A percentile compares a stretch with the other conserved stretches of the same genome.
Conservation (phyloP, 495 filamentous ascomycete genomes). For the Rhypophila decipiens region DNA sequence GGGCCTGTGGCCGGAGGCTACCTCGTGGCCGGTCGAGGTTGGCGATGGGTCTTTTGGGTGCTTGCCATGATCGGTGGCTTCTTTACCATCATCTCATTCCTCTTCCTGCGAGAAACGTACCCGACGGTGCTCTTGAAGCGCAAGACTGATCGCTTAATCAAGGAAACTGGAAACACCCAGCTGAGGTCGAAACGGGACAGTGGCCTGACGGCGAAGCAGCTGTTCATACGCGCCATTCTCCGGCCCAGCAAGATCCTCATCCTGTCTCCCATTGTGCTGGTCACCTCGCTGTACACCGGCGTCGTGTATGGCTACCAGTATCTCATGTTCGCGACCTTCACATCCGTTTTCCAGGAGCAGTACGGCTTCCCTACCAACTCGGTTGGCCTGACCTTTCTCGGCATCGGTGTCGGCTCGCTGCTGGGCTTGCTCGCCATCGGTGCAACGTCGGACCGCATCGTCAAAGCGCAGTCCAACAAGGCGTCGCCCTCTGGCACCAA, state of each 20-base stretch:
- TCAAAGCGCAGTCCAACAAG: no score
- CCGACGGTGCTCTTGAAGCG: constrained; percentile 50
- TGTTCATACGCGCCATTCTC: constrained; percentile 34
- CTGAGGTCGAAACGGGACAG: constrained; percentile 46
- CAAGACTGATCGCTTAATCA: constrained; percentile 43
- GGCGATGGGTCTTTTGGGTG: constrained; percentile 65
- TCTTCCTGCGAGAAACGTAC: constrained; percentile 59
- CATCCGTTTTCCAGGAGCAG: constrained; percentile 44
- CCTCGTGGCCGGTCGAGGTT: constrained; percentile 42
- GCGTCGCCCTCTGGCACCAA: no score
- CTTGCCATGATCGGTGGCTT: constrained; percentile 29
- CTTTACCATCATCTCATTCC: constrained; percentile 25
- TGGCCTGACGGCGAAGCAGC: constrained; percentile 34
- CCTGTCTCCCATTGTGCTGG: constrained; percentile 54
- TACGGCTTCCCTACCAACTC: constrained; percentile 39
- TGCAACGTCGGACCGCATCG: constrained; percentile 21
- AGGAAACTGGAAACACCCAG: constrained; percentile 37
- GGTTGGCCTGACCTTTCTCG: constrained; percentile 34
- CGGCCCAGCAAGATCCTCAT: constrained; percentile 47
- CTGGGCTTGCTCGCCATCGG: constrained; percentile 27
- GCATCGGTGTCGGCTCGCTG: constrained; percentile 33
- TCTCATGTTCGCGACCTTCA: constrained; percentile 66
- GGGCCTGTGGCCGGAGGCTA: constrained; percentile 52
- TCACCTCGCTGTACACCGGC: constrained; percentile 63
- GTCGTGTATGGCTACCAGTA: constrained; percentile 71